These are phyloP conservation scores for Pichia occidentalis DNA, from an alignment of 805 yeast genomes.

Conservation along the genomic window DNA sequence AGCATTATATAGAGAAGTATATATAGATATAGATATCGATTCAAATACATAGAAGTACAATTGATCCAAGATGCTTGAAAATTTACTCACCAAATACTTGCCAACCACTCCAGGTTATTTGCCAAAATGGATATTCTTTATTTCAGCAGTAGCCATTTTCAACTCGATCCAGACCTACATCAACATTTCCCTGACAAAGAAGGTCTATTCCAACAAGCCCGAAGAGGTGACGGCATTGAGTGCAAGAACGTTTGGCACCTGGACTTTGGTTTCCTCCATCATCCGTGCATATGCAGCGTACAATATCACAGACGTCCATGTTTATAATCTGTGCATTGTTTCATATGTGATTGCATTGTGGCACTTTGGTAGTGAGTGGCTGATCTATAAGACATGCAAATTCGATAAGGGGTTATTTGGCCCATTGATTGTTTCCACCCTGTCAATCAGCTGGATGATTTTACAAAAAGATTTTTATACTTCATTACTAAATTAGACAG, in stretches of 20 bases:
- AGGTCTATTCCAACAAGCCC: slow-evolving; percentile 68
- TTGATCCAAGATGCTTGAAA: slow-evolving; percentile 9
- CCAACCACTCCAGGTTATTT: slow-evolving; percentile 49
- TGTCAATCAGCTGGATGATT: slow-evolving; percentile 77
- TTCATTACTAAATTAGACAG: slow-evolving; percentile 2
- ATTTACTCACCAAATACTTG: slow-evolving; percentile 22
- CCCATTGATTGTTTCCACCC: slow-evolving; percentile 74
- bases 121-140: slow-evolving; percentile 74
- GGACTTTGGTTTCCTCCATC: slow-evolving; percentile 86
- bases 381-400: slow-evolving; percentile 69
- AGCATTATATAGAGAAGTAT: neutral
- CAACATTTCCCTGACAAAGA: slow-evolving; percentile 62
- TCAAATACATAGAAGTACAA: neutral
- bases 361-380: slow-evolving; percentile 83
- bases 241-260: slow-evolving; percentile 97
- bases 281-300: slow-evolving; percentile 86
- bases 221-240: slow-evolving; percentile 53
- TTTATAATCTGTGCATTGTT: slow-evolving; percentile 72
- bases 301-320: slow-evolving; percentile 57
- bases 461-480: slow-evolving; percentile 58
- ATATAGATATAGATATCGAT: too few relatives aligned
- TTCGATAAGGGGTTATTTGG: slow-evolving; percentile 86
- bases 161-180: slow-evolving; percentile 83
- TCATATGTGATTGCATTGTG: slow-evolving; percentile 76
- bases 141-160: slow-evolving; percentile 85